A percentile compares a stretch with the other conserved stretches of the same genome.
These are phyloP conservation scores for Strobilomyces echinocephalus DNA, from an alignment of 768 basidiomycete genomes.

Conservation along the genomic window DNA sequence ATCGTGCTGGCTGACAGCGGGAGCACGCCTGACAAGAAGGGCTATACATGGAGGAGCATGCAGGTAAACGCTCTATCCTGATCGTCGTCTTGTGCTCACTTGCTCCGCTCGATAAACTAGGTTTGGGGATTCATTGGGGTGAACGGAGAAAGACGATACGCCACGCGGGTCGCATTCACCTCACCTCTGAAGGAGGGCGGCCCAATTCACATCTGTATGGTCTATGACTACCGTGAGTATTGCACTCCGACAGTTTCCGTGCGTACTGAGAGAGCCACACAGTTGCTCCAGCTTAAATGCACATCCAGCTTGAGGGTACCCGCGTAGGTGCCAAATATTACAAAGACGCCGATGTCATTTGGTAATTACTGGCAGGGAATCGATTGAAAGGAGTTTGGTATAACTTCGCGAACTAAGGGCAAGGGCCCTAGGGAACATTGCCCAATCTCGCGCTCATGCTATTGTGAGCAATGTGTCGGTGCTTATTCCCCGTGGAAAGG, in stretches of 20 bases:
- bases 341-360: no score
- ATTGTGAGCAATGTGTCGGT: no score
- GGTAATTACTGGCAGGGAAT: no score
- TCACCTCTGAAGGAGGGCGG: slow-evolving; percentile 45
- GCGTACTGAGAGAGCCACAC: slow-evolving; percentile 7
- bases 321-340: no score
- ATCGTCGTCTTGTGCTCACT: neutral
- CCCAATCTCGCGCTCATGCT: no score
- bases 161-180: slow-evolving; percentile 57
- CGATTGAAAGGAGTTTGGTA: no score
- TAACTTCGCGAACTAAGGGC: no score
- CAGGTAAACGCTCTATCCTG: slow-evolving; percentile 41
- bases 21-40: neutral
- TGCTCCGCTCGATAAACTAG: slow-evolving; percentile 16
- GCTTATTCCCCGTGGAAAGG: no score
- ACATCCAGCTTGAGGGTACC: neutral
- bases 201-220: slow-evolving; percentile 46
- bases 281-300: slow-evolving; percentile 10
- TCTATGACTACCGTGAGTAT: slow-evolving; percentile 65
- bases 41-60: slow-evolving; percentile 29
- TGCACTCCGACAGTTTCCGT: neutral
- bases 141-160: slow-evolving; percentile 55
- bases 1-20: neutral
- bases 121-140: slow-evolving; percentile 62
- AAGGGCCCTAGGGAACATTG: no score